Evolutionary conservation across 768 basidiomycete species (phyloP), one percentile per base, ranked within the genome.

Genomic region (Hemileccinum rubropunctum): DNA sequence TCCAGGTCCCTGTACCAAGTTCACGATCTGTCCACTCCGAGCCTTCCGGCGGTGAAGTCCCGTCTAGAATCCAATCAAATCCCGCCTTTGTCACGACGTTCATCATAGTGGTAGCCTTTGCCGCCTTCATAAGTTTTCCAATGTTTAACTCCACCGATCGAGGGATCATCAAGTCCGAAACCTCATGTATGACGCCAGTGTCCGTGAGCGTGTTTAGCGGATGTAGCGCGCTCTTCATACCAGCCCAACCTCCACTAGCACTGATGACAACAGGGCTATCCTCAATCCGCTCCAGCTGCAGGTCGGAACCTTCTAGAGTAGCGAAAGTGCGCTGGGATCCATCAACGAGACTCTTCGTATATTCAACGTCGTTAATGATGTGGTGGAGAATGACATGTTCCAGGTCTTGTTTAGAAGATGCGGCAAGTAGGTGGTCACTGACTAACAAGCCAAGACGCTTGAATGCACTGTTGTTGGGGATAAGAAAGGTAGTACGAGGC

Each of bases 401-500:
- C 40, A 98, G 71, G 63, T 98, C 94, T 48, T 78, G 67, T 62
- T 86, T 91, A 6, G 88, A 84, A 27, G 87, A 78, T 2, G 90
- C 73, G 0, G 88, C 74, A 13, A 98, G 81, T 11, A 99, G 81
- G 66, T 98, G 92, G 14, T 79, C 80, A 70, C 90, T 93, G 54
- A 91, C 86, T 38, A 99, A 79, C 46, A 76, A 60, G 6, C 97
- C 97, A 6, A 98, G 79, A 8, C 84, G 79, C 53, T 83, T 80
- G 73, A 97, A 99, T 0, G 93, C 97, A n/a, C 71, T 65, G 62
- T 99, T 99, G 39, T 80, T 83, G 9, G 97, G 97, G 30, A 97
- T 83, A 35, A 99, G 79, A 50, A 93, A 79, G 3, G 94, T 87
- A 1, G 86, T 85, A 8, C 80, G 81, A 4, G 89, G 85, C 20